Conservation (phyloP, 2,329 filamentous ascomycete species). For the Microcyclospora pomicola region DNA sequence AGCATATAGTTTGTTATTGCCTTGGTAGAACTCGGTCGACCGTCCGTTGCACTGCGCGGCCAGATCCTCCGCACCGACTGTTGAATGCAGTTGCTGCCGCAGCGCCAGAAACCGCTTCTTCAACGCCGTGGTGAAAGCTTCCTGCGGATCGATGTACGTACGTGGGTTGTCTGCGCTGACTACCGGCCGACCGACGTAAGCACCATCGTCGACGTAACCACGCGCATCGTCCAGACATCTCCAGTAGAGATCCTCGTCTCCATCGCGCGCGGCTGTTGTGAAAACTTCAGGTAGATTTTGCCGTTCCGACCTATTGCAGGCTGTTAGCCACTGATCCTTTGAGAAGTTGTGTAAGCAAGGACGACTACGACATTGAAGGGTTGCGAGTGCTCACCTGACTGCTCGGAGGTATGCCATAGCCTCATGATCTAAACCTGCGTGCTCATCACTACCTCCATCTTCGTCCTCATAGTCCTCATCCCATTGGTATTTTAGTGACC, state of each 20-base stretch:
- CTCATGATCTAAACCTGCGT: slow-evolving; percentile 15
- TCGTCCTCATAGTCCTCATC: slow-evolving; percentile 12
- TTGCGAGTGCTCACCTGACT: slow-evolving; percentile 11
- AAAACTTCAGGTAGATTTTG: slow-evolving; percentile 15
- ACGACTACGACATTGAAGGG: neutral
- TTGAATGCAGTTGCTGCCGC: slow-evolving; percentile 45
- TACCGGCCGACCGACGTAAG: slow-evolving; percentile 53
- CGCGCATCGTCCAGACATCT: slow-evolving; percentile 39
- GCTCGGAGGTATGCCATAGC: slow-evolving; percentile 21
- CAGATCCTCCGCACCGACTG: slow-evolving; percentile 40
- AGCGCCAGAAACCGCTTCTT: slow-evolving; percentile 51
- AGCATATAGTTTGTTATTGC: slow-evolving; percentile 38
- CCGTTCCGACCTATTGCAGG: slow-evolving; percentile 11
- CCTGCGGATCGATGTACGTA: slow-evolving; percentile 33
- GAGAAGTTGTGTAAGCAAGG: slow-evolving; percentile 1
- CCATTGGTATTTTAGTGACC: slow-evolving; percentile 11
- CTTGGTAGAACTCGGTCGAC: slow-evolving; percentile 39
- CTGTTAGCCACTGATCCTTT: slow-evolving; percentile 9
- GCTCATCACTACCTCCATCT: slow-evolving; percentile 6
- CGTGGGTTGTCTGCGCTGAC: slow-evolving; percentile 13
- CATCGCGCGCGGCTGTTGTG: slow-evolving; percentile 14
- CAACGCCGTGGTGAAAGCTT: slow-evolving; percentile 55
- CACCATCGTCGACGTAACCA: slow-evolving; percentile 64
- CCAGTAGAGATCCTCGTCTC: slow-evolving; percentile 33
- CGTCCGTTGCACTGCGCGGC: slow-evolving; percentile 41